Percentiles rank a stretch among this genome's conserved stretches.
Conservation (phyloP, 2,329 filamentous ascomycete species). For the Mycosphaerelloides madeirae region DNA sequence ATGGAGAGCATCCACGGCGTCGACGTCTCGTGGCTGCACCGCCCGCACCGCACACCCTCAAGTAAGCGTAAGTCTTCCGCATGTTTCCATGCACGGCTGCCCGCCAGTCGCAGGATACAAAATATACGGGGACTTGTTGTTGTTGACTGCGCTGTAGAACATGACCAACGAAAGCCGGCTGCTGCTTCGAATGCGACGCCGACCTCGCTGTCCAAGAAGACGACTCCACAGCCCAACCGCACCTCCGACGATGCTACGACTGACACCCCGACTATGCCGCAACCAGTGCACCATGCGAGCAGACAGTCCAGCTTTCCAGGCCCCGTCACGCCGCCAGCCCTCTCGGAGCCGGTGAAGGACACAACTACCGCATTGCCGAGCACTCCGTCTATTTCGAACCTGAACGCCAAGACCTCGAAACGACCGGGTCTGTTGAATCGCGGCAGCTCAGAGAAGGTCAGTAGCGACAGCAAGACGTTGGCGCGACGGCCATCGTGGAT, state of each 20-base stretch:
- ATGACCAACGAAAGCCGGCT: slow-evolving; percentile 5
- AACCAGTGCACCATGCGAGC: slow-evolving; percentile 3
- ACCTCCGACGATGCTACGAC: background rate
- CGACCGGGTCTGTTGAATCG: slow-evolving; percentile 43
- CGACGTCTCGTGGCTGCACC: slow-evolving; percentile 20
- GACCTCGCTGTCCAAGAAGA: background rate
- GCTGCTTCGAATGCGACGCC: background rate
- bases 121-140: too few relatives aligned
- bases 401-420: slow-evolving; percentile 15
- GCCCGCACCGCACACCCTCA: slow-evolving; percentile 13
- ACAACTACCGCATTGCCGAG: slow-evolving; percentile 19
- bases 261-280: background rate
- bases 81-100: background rate
- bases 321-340: slow-evolving; percentile 19
- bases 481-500: slow-evolving; percentile 78
- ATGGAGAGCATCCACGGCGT: slow-evolving; percentile 24
- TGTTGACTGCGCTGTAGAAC: slow-evolving; percentile 3
- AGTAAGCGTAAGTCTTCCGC: slow-evolving; percentile 9
- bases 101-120: background rate
- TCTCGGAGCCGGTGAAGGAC: slow-evolving; percentile 19
- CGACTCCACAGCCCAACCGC: background rate
- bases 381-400: slow-evolving; percentile 15
- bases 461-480: slow-evolving; percentile 22
- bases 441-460: slow-evolving; percentile 35
- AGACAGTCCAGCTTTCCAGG: slow-evolving; percentile 16